Conservation (phyloP, 2,329 filamentous ascomycete species). For the Acephala macrosclerotiorum region DNA sequence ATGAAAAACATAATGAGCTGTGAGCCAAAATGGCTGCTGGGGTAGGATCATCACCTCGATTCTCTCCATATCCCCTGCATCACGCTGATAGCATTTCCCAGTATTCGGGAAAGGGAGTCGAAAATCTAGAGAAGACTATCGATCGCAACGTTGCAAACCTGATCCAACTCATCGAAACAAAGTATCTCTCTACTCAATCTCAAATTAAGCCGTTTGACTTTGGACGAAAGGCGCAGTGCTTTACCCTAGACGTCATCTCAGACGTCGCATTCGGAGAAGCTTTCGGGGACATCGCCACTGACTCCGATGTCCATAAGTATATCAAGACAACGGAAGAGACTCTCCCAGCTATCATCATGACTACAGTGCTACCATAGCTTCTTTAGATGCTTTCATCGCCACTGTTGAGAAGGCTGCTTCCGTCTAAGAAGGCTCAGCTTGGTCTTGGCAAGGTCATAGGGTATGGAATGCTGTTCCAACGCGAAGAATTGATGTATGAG, state of each 20-base stretch:
- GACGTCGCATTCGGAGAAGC: slow-evolving; percentile 58
- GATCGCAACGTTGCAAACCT: slow-evolving; percentile 55
- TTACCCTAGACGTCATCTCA: slow-evolving; percentile 61
- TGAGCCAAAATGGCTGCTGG: slow-evolving; percentile 58
- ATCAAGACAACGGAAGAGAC: slow-evolving; percentile 52
- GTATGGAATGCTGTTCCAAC: slow-evolving; percentile 30
- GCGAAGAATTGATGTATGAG: too few relatives aligned
- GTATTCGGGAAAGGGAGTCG: slow-evolving; percentile 61
- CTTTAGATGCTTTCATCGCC: slow-evolving; percentile 45
- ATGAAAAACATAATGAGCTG: slow-evolving; percentile 51
- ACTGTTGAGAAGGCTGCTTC: slow-evolving; percentile 50
- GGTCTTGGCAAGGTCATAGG: slow-evolving; percentile 52
- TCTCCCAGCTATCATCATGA: slow-evolving; percentile 53
- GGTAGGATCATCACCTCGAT: slow-evolving; percentile 37
- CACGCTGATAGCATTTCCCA: not conserved
- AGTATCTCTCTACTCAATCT: slow-evolving; percentile 52
- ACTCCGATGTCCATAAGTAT: slow-evolving; percentile 57
- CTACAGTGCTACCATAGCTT: slow-evolving; percentile 51
- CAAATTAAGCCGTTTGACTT: slow-evolving; percentile 53
- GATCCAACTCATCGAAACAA: slow-evolving; percentile 55
- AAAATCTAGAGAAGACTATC: slow-evolving; percentile 55
- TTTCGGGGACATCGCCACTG: slow-evolving; percentile 57
- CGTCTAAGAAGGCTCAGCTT: slow-evolving; percentile 48
- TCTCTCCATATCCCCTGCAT: too few relatives aligned
- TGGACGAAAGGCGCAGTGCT: slow-evolving; percentile 57